Base-by-base conservation (phyloP, 768 basidiomycete genomes). In the Leucocoprinus birnbaumii region DNA sequence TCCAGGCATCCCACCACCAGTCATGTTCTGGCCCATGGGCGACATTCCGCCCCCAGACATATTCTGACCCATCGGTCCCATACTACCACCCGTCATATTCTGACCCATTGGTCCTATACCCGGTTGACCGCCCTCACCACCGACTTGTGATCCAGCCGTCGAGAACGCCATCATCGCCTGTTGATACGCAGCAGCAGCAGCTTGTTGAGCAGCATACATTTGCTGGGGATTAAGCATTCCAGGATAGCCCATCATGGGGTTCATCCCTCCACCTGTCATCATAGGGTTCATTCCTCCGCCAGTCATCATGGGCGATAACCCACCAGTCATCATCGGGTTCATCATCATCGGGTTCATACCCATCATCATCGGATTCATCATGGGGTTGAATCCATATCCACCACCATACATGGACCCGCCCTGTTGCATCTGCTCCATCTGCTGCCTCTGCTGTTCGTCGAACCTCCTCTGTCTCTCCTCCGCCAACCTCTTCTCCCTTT, bases 381-480 rank as follows among this genome's bases (percentile, higher is more conserved):
- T 88, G 1, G 85, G 85, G 67, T 87, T 86, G 69, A 68, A 85
- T 10, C 72, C 68, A 61, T 68, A 75, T 37, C 75, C 80, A 57
- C 75, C 80, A 57, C 82, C 85, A 63, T 85, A 90, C 80, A 89
- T 82, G 21, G 80, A 81, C 10, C 84, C 86, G 55, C 85, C 85
- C 64, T 86, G 84, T 62, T 91, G 86, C 82, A 91, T 89, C 66
- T 95, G 91, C 63, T 97, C 93, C 51, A 94, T 74, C 63, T 96
- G 94, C 68, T 90, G 86, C 42, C 87, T 80, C 65, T 96, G 93
- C 53, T 89, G 80, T 19, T 94, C 93, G 68, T 98, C 94, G 58
- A 95, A 84, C 69, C 94, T 88, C 55, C 96, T 82, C 66, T 96
- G 94, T 48, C 94, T 80, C 61, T 95, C 92, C 71, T 98, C 96